Conservation (phyloP, 768 basidiomycete species). For the Amanita inopinata region DNA sequence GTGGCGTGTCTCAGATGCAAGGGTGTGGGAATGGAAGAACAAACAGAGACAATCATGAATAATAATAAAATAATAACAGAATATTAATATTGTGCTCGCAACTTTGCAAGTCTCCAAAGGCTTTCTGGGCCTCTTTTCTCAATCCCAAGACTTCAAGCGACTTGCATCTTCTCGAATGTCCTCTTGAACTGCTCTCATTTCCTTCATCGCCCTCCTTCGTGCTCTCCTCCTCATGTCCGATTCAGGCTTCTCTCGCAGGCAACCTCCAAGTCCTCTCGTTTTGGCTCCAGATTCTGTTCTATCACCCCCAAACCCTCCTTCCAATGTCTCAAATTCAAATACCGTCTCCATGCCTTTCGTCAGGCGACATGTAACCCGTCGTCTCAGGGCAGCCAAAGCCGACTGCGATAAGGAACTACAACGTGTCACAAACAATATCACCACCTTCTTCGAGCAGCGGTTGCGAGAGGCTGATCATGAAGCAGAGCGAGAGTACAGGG, state of each 20-base stretch:
- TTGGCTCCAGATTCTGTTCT: slow-evolving; percentile 61
- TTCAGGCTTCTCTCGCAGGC: slow-evolving; percentile 38
- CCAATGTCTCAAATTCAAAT: slow-evolving; percentile 47
- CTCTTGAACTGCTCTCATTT: slow-evolving; percentile 18
- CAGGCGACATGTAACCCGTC: slow-evolving; percentile 83
- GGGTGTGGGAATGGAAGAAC: no score
- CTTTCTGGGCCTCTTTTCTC: slow-evolving; percentile 6
- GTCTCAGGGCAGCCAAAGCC: slow-evolving; percentile 89
- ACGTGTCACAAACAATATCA: slow-evolving; percentile 90
- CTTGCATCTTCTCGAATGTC: slow-evolving; percentile 21
- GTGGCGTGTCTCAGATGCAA: no score
- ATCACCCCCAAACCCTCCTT: slow-evolving; percentile 33
- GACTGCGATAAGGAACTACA: slow-evolving; percentile 96
- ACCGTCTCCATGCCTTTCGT: slow-evolving; percentile 91
- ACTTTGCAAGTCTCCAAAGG: not conserved
- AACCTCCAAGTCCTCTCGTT: slow-evolving; percentile 73
- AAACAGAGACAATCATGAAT: slow-evolving; percentile 9
- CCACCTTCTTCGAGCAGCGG: slow-evolving; percentile 87
- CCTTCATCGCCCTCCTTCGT: slow-evolving; percentile 15
- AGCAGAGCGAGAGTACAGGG: slow-evolving; percentile 50
- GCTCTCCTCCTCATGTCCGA: slow-evolving; percentile 37
- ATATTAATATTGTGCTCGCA: no score
- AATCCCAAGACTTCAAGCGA: no score
- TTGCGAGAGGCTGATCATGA: slow-evolving; percentile 72
- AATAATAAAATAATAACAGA: slow-evolving; percentile 2